phyloP scores from a whole-genome alignment of 1,284 basidiomycete species.

The Ceratobasidium papillatum region DNA sequence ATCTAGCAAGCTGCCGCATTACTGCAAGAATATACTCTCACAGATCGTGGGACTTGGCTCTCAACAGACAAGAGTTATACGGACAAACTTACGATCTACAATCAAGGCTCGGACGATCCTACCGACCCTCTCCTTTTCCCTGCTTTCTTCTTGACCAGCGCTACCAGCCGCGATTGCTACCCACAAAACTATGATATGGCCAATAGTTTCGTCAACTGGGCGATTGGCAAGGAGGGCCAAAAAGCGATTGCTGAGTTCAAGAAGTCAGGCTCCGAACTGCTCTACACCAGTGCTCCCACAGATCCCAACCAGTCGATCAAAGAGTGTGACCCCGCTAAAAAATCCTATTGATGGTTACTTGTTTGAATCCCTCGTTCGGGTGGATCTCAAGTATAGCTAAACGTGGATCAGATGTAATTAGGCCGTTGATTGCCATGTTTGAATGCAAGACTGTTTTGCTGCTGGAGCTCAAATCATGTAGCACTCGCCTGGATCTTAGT shows the following conservation, averaged over 20 bases:
- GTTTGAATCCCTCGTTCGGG: too few species aligned
- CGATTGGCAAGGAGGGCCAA: slow-evolving; percentile 54
- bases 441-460: too few species aligned
- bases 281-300: slow-evolving; percentile 27
- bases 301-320: slow-evolving; percentile 20
- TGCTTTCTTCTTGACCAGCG: slow-evolving; percentile 55
- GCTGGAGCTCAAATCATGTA: too few species aligned
- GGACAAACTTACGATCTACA: slow-evolving; percentile 46
- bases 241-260: slow-evolving; percentile 55
- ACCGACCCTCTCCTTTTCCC: slow-evolving; percentile 57
- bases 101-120: slow-evolving; percentile 46
- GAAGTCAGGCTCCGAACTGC: slow-evolving; percentile 45
- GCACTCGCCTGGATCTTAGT: too few species aligned
- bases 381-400: too few species aligned
- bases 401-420: too few species aligned
- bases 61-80: slow-evolving; percentile 53
- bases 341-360: too few species aligned
- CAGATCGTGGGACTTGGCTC: slow-evolving; percentile 53
- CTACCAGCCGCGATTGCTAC: slow-evolving; percentile 43
- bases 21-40: slow-evolving; percentile 61
- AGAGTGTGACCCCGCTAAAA: too few species aligned
- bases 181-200: slow-evolving; percentile 49
- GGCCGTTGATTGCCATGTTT: too few species aligned
- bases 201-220: slow-evolving; percentile 57
- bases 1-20: slow-evolving; percentile 54